Evolutionary conservation across 2,329 filamentous ascomycete genomes (phyloP).

Genomic region (Colletotrichum sublineola): DNA sequence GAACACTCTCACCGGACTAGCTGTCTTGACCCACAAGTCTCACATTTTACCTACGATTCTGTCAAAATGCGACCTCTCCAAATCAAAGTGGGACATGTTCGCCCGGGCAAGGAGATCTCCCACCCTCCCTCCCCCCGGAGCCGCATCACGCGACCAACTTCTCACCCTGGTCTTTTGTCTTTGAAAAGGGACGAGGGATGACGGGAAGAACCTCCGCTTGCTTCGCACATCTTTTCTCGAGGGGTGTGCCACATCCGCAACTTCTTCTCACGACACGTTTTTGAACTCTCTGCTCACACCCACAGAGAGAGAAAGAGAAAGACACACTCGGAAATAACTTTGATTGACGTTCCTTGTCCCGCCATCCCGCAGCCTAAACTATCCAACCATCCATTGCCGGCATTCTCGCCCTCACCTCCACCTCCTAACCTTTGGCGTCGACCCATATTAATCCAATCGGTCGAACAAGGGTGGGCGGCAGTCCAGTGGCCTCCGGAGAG

Average conservation of each 20-base stretch:
- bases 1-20: not conserved
- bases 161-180: not conserved
- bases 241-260: not conserved
- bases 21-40: not conserved
- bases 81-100: not conserved
- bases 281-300: not conserved
- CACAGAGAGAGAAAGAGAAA: not conserved
- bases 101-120: not conserved
- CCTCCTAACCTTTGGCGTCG: not conserved
- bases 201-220: constrained; percentile 3
- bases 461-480: not conserved
- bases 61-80: not conserved
- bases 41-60: not conserved
- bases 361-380: not conserved
- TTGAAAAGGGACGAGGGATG: not conserved
- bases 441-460: not conserved
- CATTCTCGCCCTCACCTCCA: not conserved
- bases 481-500: not conserved
- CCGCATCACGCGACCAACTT: constrained; percentile 1
- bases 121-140: not conserved
- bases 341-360: not conserved
- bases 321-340: not conserved
- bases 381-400: not conserved
- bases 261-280: not conserved
- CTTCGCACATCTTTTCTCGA: not conserved